Evolutionary conservation across 2,329 filamentous ascomycete species (phyloP).

Genomic region (Aureobasidium sp.): DNA sequence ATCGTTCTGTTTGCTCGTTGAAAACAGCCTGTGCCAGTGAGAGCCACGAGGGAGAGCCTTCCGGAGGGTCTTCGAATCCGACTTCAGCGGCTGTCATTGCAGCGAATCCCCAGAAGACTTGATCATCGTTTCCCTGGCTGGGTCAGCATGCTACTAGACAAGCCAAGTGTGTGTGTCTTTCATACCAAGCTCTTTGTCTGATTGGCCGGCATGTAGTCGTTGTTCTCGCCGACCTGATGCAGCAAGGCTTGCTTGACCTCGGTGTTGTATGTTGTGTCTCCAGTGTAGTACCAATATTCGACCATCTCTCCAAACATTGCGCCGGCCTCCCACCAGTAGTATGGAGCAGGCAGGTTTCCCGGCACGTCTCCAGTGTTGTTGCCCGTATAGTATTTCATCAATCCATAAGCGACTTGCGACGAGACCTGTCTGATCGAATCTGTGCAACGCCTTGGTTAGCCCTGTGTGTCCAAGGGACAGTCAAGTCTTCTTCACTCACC

Average conservation of each 20-base stretch:
- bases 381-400: slow-evolving; percentile 31
- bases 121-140: slow-evolving; percentile 48
- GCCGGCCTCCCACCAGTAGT: slow-evolving; percentile 70
- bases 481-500: background rate
- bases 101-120: slow-evolving; percentile 60
- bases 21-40: slow-evolving; percentile 71
- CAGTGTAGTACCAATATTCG: slow-evolving; percentile 65
- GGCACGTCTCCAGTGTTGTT: slow-evolving; percentile 26
- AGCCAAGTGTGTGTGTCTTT: background rate
- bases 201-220: slow-evolving; percentile 52
- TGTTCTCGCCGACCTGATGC: slow-evolving; percentile 51
- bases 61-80: slow-evolving; percentile 60
- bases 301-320: slow-evolving; percentile 59
- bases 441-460: slow-evolving; percentile 15
- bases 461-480: background rate
- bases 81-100: slow-evolving; percentile 73
- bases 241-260: slow-evolving; percentile 52
- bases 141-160: background rate
- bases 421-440: slow-evolving; percentile 29
- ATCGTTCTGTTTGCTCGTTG: slow-evolving; percentile 66
- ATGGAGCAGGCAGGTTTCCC: slow-evolving; percentile 45
- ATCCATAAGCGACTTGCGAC: slow-evolving; percentile 25
- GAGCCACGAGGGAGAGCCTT: slow-evolving; percentile 52
- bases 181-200: slow-evolving; percentile 29
- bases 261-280: slow-evolving; percentile 57